A percentile compares a stretch with the other conserved stretches of the same genome.
Evolutionary conservation across 1,284 basidiomycete genomes (phyloP).

Genomic region (Microbotryum silenes-acaulis): DNA sequence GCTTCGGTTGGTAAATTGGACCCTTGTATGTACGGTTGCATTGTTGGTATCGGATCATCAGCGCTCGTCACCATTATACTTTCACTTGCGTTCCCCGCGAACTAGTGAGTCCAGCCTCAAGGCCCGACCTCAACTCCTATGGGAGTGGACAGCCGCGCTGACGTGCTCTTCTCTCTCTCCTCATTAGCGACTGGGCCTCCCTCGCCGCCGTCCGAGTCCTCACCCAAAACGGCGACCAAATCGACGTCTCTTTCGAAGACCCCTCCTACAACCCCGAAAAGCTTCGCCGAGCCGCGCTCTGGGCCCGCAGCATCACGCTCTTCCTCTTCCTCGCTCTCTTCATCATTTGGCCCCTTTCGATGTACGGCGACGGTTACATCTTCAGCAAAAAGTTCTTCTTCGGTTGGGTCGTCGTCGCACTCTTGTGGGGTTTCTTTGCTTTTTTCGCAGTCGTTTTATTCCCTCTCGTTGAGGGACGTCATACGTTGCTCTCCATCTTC

Average conservation of each 20-base stretch:
- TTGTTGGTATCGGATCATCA: slow-evolving; percentile 24
- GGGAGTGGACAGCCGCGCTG: slow-evolving; percentile 21
- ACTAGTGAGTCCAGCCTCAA: slow-evolving; percentile 13
- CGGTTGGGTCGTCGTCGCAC: slow-evolving; percentile 36
- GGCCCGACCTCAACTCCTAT: slow-evolving; percentile 9
- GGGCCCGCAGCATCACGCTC: slow-evolving; percentile 6
- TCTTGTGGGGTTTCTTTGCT: slow-evolving; percentile 36
- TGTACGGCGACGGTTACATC: slow-evolving; percentile 37
- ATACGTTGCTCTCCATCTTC: slow-evolving; percentile 13
- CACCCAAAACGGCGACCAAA: slow-evolving; percentile 6
- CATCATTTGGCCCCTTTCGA: slow-evolving; percentile 38
- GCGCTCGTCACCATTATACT: slow-evolving; percentile 25
- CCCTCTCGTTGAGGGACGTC: slow-evolving; percentile 34
- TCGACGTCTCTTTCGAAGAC: slow-evolving; percentile 15
- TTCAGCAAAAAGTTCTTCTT: slow-evolving; percentile 37
- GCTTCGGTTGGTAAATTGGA: slow-evolving; percentile 29
- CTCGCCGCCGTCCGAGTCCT: slow-evolving; percentile 4
- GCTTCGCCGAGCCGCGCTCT: slow-evolving; percentile 10
- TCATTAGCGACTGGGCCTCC: slow-evolving; percentile 32
- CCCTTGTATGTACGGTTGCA: slow-evolving; percentile 34
- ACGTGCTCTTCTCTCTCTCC: slow-evolving; percentile 26
- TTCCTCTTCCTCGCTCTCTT: slow-evolving; percentile 34
- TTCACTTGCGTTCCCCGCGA: slow-evolving; percentile 8
- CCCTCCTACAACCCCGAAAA: slow-evolving; percentile 26
- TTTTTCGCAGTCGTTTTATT: slow-evolving; percentile 35